Conservation (phyloP, 2,329 filamentous ascomycete species). For the Colletotrichum camelliae region DNA sequence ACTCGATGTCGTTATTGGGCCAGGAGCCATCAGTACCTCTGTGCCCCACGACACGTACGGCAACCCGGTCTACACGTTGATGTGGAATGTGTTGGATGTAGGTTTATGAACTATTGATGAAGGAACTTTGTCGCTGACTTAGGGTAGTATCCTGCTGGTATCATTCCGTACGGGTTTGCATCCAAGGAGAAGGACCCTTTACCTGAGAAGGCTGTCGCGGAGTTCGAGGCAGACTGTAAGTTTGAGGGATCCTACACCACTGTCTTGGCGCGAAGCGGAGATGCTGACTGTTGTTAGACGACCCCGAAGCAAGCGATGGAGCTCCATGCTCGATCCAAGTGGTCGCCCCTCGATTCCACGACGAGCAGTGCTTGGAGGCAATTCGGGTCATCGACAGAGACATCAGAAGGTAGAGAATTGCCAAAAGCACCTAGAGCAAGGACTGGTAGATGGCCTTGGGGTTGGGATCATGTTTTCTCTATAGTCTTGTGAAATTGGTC, state of each 20-base stretch:
- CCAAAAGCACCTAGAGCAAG: not conserved
- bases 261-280: not conserved
- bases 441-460: not conserved
- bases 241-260: not conserved
- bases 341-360: constrained; percentile 48
- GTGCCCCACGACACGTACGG: constrained; percentile 57
- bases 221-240: constrained; percentile 38
- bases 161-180: constrained; percentile 50
- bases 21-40: constrained; percentile 54
- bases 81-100: constrained; percentile 59
- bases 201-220: constrained; percentile 29
- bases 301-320: constrained; percentile 43
- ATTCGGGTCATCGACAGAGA: constrained; percentile 33
- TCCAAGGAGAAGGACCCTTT: constrained; percentile 43
- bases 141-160: constrained; percentile 52
- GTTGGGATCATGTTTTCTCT: not conserved
- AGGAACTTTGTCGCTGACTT: not conserved
- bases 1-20: constrained; percentile 56
- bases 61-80: constrained; percentile 47
- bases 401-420: not conserved
- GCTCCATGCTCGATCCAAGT: constrained; percentile 53
- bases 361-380: constrained; percentile 48
- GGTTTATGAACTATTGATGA: constrained; percentile 25
- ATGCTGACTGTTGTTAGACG: constrained; percentile 35
- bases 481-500: not conserved